Conservation (phyloP, 2,329 filamentous ascomycete species). For the Pseudodiploospora longispora region DNA sequence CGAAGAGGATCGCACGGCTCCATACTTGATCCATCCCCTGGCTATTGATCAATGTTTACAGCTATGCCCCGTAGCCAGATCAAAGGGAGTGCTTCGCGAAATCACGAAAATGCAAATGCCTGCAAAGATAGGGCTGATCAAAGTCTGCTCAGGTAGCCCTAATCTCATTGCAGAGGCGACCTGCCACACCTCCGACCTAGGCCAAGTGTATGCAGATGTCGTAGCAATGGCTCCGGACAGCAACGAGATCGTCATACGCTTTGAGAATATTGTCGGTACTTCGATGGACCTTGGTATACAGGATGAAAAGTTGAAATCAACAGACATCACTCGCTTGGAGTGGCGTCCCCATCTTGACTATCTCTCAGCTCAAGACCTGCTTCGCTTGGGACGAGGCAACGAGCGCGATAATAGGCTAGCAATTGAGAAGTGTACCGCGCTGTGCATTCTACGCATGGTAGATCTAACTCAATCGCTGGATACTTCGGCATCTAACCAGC, state of each 20-base stretch:
- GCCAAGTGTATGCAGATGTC: not conserved
- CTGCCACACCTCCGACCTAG: not conserved
- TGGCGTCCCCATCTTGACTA: conserved; percentile 6
- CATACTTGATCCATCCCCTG: conserved; percentile 27
- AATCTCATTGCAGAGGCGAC: not conserved
- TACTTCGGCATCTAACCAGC: not conserved
- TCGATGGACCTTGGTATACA: not conserved
- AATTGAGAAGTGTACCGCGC: not conserved
- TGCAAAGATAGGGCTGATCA: not conserved
- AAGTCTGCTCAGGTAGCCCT: not conserved
- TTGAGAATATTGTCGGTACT: not conserved
- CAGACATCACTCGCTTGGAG: not conserved
- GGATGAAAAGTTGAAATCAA: not conserved
- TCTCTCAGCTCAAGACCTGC: not conserved
- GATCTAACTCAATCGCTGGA: not conserved
- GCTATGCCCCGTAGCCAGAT: conserved; percentile 17
- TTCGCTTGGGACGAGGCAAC: not conserved
- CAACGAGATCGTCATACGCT: no score
- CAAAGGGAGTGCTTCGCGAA: conserved; percentile 14
- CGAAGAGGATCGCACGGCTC: not conserved
- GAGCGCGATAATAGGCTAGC: not conserved
- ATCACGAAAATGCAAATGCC: conserved; percentile 9
- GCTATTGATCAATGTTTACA: conserved; percentile 27
- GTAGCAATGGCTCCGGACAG: no score
- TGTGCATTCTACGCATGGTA: not conserved